Conservation (phyloP, 768 basidiomycete species). For the Leccinellum rugosiceps region DNA sequence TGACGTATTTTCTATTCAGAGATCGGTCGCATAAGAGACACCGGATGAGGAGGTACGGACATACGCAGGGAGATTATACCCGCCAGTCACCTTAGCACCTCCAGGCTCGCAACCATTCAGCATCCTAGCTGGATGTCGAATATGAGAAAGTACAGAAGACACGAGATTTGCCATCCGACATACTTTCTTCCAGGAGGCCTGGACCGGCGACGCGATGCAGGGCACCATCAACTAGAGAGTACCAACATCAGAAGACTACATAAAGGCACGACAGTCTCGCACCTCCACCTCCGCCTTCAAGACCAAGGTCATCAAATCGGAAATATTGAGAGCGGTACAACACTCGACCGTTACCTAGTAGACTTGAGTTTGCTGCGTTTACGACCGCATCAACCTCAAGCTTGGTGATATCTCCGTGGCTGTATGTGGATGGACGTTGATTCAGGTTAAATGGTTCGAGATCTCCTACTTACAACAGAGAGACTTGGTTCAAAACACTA, state of each 20-base stretch:
- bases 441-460: not conserved
- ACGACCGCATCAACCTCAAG: conserved; percentile 72
- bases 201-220: conserved; percentile 76
- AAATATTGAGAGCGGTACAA: not conserved
- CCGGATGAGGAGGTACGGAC: conserved; percentile 26
- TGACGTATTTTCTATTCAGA: conserved; percentile 55
- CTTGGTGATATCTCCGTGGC: conserved; percentile 77
- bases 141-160: conserved; percentile 1
- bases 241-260: not conserved
- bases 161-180: conserved; percentile 16
- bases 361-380: conserved; percentile 74
- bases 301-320: not conserved
- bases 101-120: conserved; percentile 70
- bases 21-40: not conserved
- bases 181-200: conserved; percentile 67
- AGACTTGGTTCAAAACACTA: conserved; percentile 52
- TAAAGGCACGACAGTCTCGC: conserved; percentile 15
- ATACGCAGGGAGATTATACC: conserved; percentile 74
- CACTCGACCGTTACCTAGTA: conserved; percentile 50
- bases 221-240: conserved; percentile 67
- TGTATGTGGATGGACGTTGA: conserved; percentile 23
- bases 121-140: conserved; percentile 58
- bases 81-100: conserved; percentile 74
- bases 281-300: conserved; percentile 78
- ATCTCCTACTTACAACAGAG: conserved; percentile 55